A percentile compares a stretch with the other conserved stretches of the same genome.
Conservation (phyloP, 176 grass and related monocot genomes). For the Chloris gayana region DNA sequence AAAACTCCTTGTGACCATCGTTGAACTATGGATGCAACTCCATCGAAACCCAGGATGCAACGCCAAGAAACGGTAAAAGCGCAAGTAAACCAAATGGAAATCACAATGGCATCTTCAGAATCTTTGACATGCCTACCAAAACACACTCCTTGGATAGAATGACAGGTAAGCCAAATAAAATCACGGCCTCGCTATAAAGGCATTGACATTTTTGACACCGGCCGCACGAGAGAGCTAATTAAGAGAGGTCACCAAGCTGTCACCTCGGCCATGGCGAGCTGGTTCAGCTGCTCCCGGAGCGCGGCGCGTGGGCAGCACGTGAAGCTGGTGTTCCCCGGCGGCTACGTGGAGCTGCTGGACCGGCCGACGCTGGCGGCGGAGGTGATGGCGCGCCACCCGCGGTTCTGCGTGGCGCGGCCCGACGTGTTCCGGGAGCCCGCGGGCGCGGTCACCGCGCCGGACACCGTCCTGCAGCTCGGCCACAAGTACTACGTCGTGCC, state of each 20-base stretch:
- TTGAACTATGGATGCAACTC: background rate
- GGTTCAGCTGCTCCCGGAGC: conserved; percentile 38
- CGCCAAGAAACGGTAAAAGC: conserved; percentile 23
- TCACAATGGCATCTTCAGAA: conserved; percentile 30
- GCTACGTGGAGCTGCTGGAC: conserved; percentile 59
- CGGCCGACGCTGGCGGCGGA: conserved; percentile 45
- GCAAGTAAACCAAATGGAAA: conserved; percentile 4
- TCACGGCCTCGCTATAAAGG: background rate
- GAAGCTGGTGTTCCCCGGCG: conserved; percentile 60
- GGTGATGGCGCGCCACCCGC: conserved; percentile 56
- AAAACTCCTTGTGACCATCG: conserved; percentile 39
- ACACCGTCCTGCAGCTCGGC: conserved; percentile 43
- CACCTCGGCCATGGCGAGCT: conserved; percentile 48
- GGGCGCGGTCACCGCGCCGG: conserved; percentile 39
- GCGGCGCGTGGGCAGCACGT: conserved; percentile 27
- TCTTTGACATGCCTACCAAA: background rate
- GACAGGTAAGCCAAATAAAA: background rate
- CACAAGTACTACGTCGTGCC: conserved; percentile 65
- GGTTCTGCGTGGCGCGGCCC: conserved; percentile 54
- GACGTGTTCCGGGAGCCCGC: conserved; percentile 60
- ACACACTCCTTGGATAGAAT: conserved; percentile 6
- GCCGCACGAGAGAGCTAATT: background rate
- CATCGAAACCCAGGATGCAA: conserved; percentile 19
- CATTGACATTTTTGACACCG: background rate
- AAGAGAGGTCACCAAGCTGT: background rate